Conservation (phyloP, 1,139 yeast genomes). For the Lodderomyces margitis region DNA sequence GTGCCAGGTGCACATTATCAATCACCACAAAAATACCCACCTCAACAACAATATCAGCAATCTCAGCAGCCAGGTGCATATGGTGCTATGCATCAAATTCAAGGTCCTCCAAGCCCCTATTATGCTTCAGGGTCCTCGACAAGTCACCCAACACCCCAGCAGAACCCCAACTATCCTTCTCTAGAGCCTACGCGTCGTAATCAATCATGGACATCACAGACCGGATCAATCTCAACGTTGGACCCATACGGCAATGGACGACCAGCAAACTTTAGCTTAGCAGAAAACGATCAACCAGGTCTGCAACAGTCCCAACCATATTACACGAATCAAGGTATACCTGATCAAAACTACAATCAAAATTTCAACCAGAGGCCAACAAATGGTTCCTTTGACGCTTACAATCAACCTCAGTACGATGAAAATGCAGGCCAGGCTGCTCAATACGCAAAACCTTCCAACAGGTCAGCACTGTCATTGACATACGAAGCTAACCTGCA, state of each 20-base stretch:
- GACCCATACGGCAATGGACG: background rate
- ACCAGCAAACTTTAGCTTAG: background rate
- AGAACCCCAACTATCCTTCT: background rate
- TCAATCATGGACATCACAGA: background rate
- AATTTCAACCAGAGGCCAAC: background rate
- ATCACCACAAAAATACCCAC: slow-evolving; percentile 8
- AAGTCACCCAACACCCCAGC: background rate
- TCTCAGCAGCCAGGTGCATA: background rate
- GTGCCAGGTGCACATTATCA: slow-evolving; percentile 10
- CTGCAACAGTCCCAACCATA: background rate
- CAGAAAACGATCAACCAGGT: background rate
- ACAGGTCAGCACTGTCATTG: slow-evolving; percentile 9
- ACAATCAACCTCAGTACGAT: background rate
- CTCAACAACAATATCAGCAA: slow-evolving; percentile 6
- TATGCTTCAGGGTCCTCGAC: background rate
- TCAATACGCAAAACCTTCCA: slow-evolving; percentile 1
- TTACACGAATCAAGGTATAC: background rate
- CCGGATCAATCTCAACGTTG: background rate
- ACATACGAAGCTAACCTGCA: slow-evolving; percentile 9
- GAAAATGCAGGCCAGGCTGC: background rate
- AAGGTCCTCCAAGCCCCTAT: background rate
- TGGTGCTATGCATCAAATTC: background rate
- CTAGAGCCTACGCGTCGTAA: background rate
- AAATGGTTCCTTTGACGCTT: background rate
- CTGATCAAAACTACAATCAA: background rate